Evolutionary conservation across 768 basidiomycete species (phyloP).

Genomic region (Leccinum incarnatum): DNA sequence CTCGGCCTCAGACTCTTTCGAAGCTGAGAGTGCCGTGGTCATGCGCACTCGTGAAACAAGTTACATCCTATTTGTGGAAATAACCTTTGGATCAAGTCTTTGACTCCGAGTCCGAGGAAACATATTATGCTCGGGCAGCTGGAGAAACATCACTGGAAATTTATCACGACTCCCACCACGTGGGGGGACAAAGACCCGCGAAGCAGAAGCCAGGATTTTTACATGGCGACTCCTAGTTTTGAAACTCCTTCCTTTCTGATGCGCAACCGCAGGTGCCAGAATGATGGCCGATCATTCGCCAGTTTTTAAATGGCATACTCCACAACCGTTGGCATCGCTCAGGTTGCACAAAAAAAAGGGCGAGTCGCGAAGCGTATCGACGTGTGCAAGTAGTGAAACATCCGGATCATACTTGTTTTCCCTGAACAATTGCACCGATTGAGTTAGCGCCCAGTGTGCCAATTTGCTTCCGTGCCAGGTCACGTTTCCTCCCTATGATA

Average conservation of each 20-base stretch:
- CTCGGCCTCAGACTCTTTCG: neutral
- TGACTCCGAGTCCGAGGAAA: neutral
- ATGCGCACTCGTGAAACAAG: neutral
- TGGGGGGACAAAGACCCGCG: no score
- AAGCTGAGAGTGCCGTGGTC: neutral
- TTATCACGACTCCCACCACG: neutral
- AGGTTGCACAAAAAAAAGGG: neutral
- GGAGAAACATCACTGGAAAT: neutral
- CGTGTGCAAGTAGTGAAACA: neutral
- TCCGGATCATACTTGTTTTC: neutral
- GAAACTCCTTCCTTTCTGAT: neutral
- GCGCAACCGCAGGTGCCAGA: neutral
- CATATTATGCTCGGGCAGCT: neutral
- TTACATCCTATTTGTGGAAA: neutral
- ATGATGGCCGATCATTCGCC: neutral
- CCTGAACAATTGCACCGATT: neutral
- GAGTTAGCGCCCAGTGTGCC: neutral
- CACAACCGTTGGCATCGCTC: neutral
- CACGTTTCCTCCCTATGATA: neutral
- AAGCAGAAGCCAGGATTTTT: neutral
- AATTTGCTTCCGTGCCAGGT: neutral
- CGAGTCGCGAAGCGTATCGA: neutral
- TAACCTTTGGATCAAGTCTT: neutral
- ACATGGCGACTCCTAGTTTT: neutral
- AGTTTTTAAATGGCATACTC: neutral